A percentile compares a stretch with the other conserved stretches of the same genome.
These are phyloP conservation scores for Suhomyces canberraensis DNA, from an alignment of 805 yeast species.

Conservation along the genomic window DNA sequence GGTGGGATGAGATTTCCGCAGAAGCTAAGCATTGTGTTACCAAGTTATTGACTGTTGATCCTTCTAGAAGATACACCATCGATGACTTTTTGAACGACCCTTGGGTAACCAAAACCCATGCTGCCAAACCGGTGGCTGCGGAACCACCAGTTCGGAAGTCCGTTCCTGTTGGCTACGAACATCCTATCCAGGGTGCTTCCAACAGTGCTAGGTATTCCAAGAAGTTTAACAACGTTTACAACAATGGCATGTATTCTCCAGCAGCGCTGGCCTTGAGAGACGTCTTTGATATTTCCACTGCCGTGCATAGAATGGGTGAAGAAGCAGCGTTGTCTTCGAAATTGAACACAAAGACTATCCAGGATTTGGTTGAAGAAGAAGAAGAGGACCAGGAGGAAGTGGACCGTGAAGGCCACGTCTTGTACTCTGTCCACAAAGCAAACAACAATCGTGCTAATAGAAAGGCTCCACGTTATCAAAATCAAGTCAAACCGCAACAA, in stretches of 20 bases:
- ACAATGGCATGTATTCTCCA: constrained; percentile 51
- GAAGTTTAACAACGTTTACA: constrained; percentile 17
- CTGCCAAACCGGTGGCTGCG: not conserved
- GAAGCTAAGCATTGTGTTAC: constrained; percentile 71
- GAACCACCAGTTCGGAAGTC: constrained; percentile 4
- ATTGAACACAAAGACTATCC: constrained; percentile 14
- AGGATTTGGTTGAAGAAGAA: constrained; percentile 35
- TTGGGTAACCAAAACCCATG: constrained; percentile 48
- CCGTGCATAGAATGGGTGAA: constrained; percentile 78
- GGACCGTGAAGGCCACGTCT: constrained; percentile 12
- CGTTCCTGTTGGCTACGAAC: constrained; percentile 15
- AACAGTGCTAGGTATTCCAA: constrained; percentile 18
- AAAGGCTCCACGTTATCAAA: constrained; percentile 10
- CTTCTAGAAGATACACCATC: constrained; percentile 62
- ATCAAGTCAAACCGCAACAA: constrained; percentile 9
- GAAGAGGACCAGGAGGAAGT: constrained; percentile 29
- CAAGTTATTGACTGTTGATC: constrained; percentile 68
- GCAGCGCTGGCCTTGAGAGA: constrained; percentile 81
- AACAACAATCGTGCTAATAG: constrained; percentile 5
- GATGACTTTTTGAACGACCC: constrained; percentile 73
- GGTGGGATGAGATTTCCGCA: constrained; percentile 82
- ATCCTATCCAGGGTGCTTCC: constrained; percentile 26
- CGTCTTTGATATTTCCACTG: constrained; percentile 82
- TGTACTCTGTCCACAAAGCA: constrained; percentile 2
- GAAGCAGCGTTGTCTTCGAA: constrained; percentile 44